Conservation (phyloP, 2,329 filamentous ascomycete species). For the Zymoseptoria pseudotritici region DNA sequence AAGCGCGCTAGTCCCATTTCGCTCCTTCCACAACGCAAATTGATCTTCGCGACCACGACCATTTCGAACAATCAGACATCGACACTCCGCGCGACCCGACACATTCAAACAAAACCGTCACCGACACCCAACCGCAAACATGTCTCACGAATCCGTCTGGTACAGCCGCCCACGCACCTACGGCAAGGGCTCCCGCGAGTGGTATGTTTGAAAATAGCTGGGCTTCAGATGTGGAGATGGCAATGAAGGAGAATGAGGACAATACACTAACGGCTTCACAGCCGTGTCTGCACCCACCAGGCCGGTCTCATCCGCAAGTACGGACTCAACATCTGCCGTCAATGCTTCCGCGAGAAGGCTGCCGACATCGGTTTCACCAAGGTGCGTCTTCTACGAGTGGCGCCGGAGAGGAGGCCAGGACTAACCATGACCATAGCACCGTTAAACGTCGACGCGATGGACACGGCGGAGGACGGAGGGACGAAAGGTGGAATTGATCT, state of each 20-base stretch:
- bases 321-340: conserved; percentile 76
- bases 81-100: conserved; percentile 4
- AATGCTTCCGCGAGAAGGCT: conserved; percentile 64
- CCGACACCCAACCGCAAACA: conserved; percentile 44
- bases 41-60: background rate
- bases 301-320: conserved; percentile 99
- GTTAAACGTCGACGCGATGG: conserved; percentile 22
- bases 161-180: conserved; percentile 95
- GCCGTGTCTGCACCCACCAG: conserved; percentile 84
- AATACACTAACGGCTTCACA: conserved; percentile 34
- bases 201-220: conserved; percentile 54
- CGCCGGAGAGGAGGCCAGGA: background rate
- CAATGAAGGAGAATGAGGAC: conserved; percentile 9
- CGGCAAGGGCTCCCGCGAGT: conserved; percentile 91
- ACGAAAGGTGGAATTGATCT: conserved; percentile 1
- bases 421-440: conserved; percentile 24
- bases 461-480: conserved; percentile 2
- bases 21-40: background rate
- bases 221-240: conserved; percentile 1
- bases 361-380: conserved; percentile 62
- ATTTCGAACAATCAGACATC: conserved; percentile 1
- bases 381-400: conserved; percentile 34
- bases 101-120: conserved; percentile 8
- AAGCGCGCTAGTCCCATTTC: background rate
- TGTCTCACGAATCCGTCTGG: conserved; percentile 86